Evolutionary conservation across 1,139 yeast genomes (phyloP), one percentile per base, ranked within the genome.

Genomic region (Yamadazyma pseudoaaseri): DNA sequence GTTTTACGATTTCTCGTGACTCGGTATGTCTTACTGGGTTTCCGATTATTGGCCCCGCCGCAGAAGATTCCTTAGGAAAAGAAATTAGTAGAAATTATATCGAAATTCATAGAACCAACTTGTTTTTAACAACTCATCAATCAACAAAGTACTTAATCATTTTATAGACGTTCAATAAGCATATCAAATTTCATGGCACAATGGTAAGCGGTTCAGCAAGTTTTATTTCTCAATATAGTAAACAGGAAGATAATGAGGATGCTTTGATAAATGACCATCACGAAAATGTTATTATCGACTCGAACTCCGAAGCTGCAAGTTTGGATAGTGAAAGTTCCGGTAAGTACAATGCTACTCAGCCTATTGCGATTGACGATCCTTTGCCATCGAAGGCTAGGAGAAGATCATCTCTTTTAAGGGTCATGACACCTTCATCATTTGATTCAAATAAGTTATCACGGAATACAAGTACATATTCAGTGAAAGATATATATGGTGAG

Each of bases 401-500:
- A 34, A 36, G 40, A 11, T 27, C 37, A 3, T 43, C 48, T 1
- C 26, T 43, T 12, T 30, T 43, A 18, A 30, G 49, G 12, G 31
- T 39, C n/a, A 26, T 39, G 16, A 39, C 43, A 8, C 39, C 43
- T 1, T 24, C 28, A 20, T 45, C 49, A 2, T 37, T 45, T 34
- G 49, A 46, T 23, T 44, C 50, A 6, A 36, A 35, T 12, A 37
- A 30, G 26, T 26, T 46, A n/a, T 13, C 31, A 12, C 38, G 49
- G 16, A 47, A 38, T 17, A 27, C 42, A 1, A 45, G 58, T 2
- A 38, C 48, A n/a, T 54, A 48, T 38, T 49, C 62, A 1, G 60
- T 56, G 6, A 50, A 45, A 31, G 62, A 59, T 16, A 60, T 61
- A 14, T 60, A 57, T 30, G 63, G 65, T 3, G 58, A 54, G 31